Conservation (phyloP, 2,329 filamentous ascomycete genomes). For the Talaromyces sp. region DNA sequence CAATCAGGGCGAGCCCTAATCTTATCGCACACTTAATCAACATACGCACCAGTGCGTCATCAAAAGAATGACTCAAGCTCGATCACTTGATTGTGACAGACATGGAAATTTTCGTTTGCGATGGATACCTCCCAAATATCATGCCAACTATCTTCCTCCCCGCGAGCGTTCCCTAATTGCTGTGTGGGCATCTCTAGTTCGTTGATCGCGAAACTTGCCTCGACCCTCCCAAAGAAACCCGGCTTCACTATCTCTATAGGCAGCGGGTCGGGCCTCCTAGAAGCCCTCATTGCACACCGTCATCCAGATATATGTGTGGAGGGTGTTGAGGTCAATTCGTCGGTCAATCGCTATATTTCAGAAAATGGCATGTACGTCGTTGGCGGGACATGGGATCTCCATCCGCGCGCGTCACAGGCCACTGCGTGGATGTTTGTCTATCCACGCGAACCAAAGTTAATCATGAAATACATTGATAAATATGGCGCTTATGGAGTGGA, state of each 20-base stretch:
- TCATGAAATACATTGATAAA: slow-evolving; percentile 39
- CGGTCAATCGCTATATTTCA: slow-evolving; percentile 42
- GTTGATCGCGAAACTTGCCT: slow-evolving; percentile 15
- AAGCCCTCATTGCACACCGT: slow-evolving; percentile 33
- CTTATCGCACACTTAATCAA: background rate
- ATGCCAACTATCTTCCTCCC: background rate
- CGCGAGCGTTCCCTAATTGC: background rate
- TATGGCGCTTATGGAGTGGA: slow-evolving; percentile 14
- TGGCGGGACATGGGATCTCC: slow-evolving; percentile 39
- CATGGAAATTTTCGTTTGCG: background rate
- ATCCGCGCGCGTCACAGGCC: slow-evolving; percentile 37
- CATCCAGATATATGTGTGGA: slow-evolving; percentile 26
- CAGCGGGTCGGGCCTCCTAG: slow-evolving; percentile 48
- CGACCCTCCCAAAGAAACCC: slow-evolving; percentile 20
- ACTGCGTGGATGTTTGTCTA: slow-evolving; percentile 50
- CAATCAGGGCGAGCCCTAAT: background rate
- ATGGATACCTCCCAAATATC: background rate
- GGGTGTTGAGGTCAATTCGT: slow-evolving; percentile 46
- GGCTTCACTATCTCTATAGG: slow-evolving; percentile 42
- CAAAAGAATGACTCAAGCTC: background rate
- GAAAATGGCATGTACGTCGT: slow-evolving; percentile 39
- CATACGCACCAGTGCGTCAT: background rate
- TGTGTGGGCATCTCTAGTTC: slow-evolving; percentile 20
- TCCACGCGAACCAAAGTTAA: slow-evolving; percentile 43
- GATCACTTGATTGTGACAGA: background rate